Evolutionary conservation across 2,329 filamentous ascomycete species (phyloP).

Genomic region (Alternaria hordeiaustralica): DNA sequence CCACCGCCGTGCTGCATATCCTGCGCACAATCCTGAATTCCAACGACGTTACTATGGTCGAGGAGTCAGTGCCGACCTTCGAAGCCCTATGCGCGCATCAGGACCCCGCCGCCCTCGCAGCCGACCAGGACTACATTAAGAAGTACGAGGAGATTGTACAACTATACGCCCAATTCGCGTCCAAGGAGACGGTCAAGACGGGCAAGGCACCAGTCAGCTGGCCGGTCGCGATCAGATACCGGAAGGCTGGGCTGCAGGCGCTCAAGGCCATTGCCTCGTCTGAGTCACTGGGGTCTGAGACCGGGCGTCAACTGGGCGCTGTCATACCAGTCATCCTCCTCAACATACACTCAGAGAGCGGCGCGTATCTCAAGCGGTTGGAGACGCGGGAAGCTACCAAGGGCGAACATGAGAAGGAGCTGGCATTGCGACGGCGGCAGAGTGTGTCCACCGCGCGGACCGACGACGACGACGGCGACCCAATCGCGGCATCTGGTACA

Average conservation of each 20-base stretch:
- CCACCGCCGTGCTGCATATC: slow-evolving; percentile 81
- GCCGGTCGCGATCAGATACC: slow-evolving; percentile 73
- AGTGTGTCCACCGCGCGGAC: slow-evolving; percentile 82
- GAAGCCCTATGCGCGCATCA: slow-evolving; percentile 88
- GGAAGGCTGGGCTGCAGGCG: slow-evolving; percentile 67
- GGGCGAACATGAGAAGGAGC: slow-evolving; percentile 72
- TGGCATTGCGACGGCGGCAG: slow-evolving; percentile 69
- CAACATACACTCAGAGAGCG: slow-evolving; percentile 80
- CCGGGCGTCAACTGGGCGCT: slow-evolving; percentile 75
- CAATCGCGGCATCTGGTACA: slow-evolving; percentile 74
- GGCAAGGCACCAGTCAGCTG: slow-evolving; percentile 63
- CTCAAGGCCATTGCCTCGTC: slow-evolving; percentile 80
- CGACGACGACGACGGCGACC: slow-evolving; percentile 69
- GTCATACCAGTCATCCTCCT: slow-evolving; percentile 86
- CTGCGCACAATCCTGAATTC: slow-evolving; percentile 83
- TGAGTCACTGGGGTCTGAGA: slow-evolving; percentile 77
- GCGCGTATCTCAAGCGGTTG: slow-evolving; percentile 72
- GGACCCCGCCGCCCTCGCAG: slow-evolving; percentile 82
- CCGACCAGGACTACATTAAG: slow-evolving; percentile 80
- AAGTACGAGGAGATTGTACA: slow-evolving; percentile 84
- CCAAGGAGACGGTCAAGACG: slow-evolving; percentile 60
- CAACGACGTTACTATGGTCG: slow-evolving; percentile 88
- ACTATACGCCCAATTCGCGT: slow-evolving; percentile 80
- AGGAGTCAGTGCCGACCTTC: slow-evolving; percentile 86
- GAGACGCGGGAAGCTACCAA: slow-evolving; percentile 70